A percentile compares a stretch with the other conserved stretches of the same genome.
Evolutionary conservation across 2,329 filamentous ascomycete genomes (phyloP).

Genomic region (Aspergillus texensis): DNA sequence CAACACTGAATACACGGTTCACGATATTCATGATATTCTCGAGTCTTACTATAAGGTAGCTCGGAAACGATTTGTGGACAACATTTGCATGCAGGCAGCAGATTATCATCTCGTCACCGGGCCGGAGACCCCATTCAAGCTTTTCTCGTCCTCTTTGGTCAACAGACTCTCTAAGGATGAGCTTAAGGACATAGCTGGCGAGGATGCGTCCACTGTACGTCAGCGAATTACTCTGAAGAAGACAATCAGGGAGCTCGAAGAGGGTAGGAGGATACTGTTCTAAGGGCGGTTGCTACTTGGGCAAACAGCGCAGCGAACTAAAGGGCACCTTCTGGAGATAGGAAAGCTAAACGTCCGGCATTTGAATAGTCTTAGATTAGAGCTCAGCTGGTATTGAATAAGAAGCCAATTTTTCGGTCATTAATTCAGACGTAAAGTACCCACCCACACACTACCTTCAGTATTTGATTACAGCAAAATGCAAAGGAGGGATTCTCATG

Average conservation of each 20-base stretch:
- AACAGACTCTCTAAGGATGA: constrained; percentile 51
- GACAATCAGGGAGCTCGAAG: constrained; percentile 51
- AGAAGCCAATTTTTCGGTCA: background rate
- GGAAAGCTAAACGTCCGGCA: background rate
- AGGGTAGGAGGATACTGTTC: constrained; percentile 36
- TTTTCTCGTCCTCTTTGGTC: constrained; percentile 58
- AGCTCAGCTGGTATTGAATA: no score
- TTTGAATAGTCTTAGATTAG: background rate
- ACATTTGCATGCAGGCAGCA: constrained; percentile 61
- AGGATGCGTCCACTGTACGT: constrained; percentile 50
- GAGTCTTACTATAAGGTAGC: constrained; percentile 64
- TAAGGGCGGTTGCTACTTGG: background rate
- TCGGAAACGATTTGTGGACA: constrained; percentile 64
- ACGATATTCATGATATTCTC: constrained; percentile 64
- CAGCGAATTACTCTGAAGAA: constrained; percentile 48
- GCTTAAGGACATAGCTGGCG: constrained; percentile 61
- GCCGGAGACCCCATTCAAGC: constrained; percentile 52
- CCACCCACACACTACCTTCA: no score
- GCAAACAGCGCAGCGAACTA: background rate
- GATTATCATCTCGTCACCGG: constrained; percentile 58
- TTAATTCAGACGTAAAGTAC: no score
- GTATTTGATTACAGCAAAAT: background rate
- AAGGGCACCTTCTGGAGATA: background rate
- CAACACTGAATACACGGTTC: constrained; percentile 24
- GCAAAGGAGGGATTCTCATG: background rate